Base-by-base conservation (phyloP, 2,329 filamentous ascomycete genomes). In the Arthroderma sp. region DNA sequence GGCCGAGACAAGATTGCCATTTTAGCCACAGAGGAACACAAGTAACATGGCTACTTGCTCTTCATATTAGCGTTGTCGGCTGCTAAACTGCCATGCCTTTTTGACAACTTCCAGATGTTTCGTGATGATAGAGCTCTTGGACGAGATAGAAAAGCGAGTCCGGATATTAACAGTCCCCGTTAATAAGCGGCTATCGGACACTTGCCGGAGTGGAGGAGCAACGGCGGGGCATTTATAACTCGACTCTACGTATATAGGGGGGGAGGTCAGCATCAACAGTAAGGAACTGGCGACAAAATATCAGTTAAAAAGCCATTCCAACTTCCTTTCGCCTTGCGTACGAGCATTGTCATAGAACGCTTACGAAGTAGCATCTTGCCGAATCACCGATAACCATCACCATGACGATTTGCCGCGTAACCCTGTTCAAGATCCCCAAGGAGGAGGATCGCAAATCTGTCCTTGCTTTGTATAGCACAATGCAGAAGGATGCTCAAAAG, bases 391-490 rank as follows among this genome's bases (percentile, higher is more conserved):
- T 25, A 19, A 3, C 41, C 23, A 47, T 37, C 58, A 59, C 31
- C 38, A 60, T 61, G 60, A 55, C 61, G 19, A 70, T 76, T 60
- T 70, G 73, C 61, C 68, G 75, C 25, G 65, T 76, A 43, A 76
- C 75, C 13, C 66, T 74, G 56, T 77, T 77, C 71, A 77, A 77
- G 64, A 65, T 76, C 25, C 69, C 73, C 33, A 66, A 72, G 28
- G 67, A 68, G 53, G 66, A 68, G 37, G 67, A 75, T 53, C 68
- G 73, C 44, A 63, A 70, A 25, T 59, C 64, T 7, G 59, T 76
- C 4, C 59, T 76, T 2, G 68, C 70, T 1, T 59, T 68, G 54
- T 74, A 74, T 61, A 62, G 66, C 23, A 65, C 62, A 4, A 57
- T 75, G 49, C 60, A 66, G 33, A 55, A 65, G 38, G 66, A 70